Percentiles rank a stretch among this genome's conserved stretches.
phyloP scores from a whole-genome alignment of 2,329 filamentous ascomycete species.

The Mariannaea elegans region DNA sequence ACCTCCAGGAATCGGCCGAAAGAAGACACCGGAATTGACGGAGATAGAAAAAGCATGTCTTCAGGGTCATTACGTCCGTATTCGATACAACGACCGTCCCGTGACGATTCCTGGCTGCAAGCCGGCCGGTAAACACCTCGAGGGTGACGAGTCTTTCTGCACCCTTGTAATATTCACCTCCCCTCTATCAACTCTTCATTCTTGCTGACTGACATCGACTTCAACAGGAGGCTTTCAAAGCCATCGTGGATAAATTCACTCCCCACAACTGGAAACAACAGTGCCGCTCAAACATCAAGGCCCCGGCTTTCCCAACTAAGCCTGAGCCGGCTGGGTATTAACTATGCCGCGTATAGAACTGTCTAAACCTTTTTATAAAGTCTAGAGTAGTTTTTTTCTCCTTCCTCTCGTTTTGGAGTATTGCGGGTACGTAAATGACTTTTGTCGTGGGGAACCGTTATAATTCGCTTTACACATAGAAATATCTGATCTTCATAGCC shows the following conservation, averaged over 20 bases:
- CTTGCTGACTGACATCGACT: conserved; percentile 8
- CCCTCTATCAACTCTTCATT: background rate
- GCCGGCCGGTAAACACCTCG: conserved; percentile 79
- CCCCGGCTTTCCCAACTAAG: conserved; percentile 56
- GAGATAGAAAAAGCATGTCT: conserved; percentile 67
- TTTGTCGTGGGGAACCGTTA: background rate
- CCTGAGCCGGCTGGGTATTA: conserved; percentile 64
- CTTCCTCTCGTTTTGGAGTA: background rate
- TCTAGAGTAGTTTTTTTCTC: background rate
- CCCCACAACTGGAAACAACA: conserved; percentile 77
- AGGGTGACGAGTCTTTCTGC: conserved; percentile 89
- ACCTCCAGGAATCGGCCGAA: conserved; percentile 66
- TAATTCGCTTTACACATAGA: background rate
- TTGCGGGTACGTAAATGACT: background rate
- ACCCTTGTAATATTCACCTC: conserved; percentile 70
- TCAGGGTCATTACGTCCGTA: conserved; percentile 83
- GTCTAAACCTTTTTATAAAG: background rate
- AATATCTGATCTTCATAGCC: too few species aligned
- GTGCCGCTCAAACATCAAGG: conserved; percentile 56
- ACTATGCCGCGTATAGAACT: too few species aligned
- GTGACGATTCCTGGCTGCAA: conserved; percentile 86
- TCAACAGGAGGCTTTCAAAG: conserved; percentile 83
- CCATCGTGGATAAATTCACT: conserved; percentile 89
- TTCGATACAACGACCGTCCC: conserved; percentile 89
- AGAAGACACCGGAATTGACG: conserved; percentile 63